Conservation (phyloP, 208 protist genomes). For the Trypanosomatidae sp. region DNA sequence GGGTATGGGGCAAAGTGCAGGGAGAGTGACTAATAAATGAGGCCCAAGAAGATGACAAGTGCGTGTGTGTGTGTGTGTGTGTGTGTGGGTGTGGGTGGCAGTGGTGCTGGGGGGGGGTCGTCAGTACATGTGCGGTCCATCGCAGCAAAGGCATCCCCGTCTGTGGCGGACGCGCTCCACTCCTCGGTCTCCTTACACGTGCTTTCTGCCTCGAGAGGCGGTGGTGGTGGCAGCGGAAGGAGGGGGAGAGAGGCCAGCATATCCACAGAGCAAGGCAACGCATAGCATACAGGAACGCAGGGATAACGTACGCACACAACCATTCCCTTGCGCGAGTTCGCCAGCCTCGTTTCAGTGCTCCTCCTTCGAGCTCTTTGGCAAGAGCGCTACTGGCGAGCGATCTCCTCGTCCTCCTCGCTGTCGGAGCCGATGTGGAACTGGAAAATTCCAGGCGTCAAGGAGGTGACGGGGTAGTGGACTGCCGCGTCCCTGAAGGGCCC, state of each 20-base stretch:
- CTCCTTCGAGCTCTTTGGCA: not conserved
- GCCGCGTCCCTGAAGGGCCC: not conserved
- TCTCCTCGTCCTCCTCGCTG: conserved; percentile 11
- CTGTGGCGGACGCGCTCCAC: no score
- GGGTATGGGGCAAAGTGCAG: not conserved
- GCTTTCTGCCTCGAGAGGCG: no score
- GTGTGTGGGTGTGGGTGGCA: not conserved
- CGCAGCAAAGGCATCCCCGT: no score
- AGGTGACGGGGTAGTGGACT: not conserved
- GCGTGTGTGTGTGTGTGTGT: no score
- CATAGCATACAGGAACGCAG: not conserved
- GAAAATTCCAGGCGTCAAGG: conserved; percentile 11
- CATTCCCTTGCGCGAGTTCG: not conserved
- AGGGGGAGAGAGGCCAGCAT: not conserved
- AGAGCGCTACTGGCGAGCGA: not conserved
- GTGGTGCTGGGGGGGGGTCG: no score
- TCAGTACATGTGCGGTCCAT: no score
- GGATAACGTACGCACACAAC: not conserved
- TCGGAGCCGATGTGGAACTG: conserved; percentile 27
- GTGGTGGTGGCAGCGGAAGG: no score
- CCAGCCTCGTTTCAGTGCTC: not conserved
- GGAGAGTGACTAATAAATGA: no score
- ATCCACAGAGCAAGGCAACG: not conserved
- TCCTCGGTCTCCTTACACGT: no score
- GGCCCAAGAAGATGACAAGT: not conserved